These are phyloP conservation scores for Solanum chaucha DNA, from an alignment of 257 asterid genomes.

Conservation along the genomic window DNA sequence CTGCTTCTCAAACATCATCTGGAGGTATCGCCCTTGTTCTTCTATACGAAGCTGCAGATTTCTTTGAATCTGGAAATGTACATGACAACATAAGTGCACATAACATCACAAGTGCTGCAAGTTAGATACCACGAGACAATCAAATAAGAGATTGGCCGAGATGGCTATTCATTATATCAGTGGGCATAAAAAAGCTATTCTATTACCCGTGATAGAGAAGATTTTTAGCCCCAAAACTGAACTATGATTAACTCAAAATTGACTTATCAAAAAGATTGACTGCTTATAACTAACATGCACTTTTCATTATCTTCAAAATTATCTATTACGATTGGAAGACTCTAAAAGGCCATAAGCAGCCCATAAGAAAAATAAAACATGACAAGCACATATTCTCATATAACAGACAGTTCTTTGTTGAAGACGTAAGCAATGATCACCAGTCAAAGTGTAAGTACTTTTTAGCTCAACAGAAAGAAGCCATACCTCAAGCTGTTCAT, in stretches of 20 bases:
- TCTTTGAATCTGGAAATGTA: constrained; percentile 69
- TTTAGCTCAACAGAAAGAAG: constrained; percentile 1
- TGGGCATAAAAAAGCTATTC: not conserved
- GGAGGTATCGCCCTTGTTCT: constrained; percentile 79
- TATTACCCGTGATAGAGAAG: not conserved
- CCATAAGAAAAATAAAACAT: not conserved
- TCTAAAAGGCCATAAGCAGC: not conserved
- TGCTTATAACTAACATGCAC: not conserved
- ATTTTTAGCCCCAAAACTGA: not conserved
- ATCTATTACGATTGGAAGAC: not conserved
- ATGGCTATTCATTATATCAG: not conserved
- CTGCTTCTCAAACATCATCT: constrained; percentile 92
- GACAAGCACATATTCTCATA: not conserved
- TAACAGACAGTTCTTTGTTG: not conserved
- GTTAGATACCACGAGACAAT: not conserved
- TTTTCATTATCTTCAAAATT: not conserved
- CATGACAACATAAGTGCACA: not conserved
- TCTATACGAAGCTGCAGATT: constrained; percentile 85
- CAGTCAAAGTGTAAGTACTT: not conserved
- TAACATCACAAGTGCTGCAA: not conserved
- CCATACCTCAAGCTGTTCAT: constrained; percentile 89
- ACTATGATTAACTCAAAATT: not conserved
- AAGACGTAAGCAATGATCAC: not conserved
- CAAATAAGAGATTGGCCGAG: not conserved
- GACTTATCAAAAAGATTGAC: not conserved